Evolutionary conservation across 1,284 basidiomycete genomes (phyloP).

Genomic region (Microbotryum scabiosae): DNA sequence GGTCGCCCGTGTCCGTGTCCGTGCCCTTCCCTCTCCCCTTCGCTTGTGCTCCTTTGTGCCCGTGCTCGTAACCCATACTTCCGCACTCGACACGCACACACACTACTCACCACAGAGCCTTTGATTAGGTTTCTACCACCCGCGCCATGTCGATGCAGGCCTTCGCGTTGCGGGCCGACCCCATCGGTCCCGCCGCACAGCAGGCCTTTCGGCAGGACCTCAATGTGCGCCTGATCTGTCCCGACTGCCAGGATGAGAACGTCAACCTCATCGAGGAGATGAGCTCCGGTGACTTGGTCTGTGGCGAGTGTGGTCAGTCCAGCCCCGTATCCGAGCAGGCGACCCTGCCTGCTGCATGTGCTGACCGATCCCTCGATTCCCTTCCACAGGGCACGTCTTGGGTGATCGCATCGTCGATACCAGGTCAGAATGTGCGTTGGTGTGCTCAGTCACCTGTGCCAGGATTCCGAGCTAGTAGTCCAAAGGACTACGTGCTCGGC

Average conservation of each 20-base stretch:
- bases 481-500: too few species aligned
- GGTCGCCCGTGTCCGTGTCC: too few species aligned
- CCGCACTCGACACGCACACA: too few species aligned
- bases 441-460: not conserved
- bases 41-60: too few species aligned
- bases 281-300: slow-evolving; percentile 93
- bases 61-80: too few species aligned
- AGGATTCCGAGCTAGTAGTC: too few species aligned
- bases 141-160: slow-evolving; percentile 9
- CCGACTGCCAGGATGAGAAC: slow-evolving; percentile 84
- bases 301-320: slow-evolving; percentile 79
- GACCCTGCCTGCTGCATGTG: not conserved
- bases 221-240: slow-evolving; percentile 83
- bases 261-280: slow-evolving; percentile 96
- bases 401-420: slow-evolving; percentile 97
- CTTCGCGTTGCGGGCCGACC: slow-evolving; percentile 26
- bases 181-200: slow-evolving; percentile 5
- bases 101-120: not conserved
- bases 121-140: not conserved
- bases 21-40: too few species aligned
- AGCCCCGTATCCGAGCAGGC: not conserved
- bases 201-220: slow-evolving; percentile 52
- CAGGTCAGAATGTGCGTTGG: slow-evolving; percentile 68
- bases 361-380: not conserved
- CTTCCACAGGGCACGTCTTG: slow-evolving; percentile 50